Evolutionary conservation across 352 stramenopile genomes (phyloP), one percentile per base, ranked within the genome.

Genomic region (Pythium apleroticum): DNA sequence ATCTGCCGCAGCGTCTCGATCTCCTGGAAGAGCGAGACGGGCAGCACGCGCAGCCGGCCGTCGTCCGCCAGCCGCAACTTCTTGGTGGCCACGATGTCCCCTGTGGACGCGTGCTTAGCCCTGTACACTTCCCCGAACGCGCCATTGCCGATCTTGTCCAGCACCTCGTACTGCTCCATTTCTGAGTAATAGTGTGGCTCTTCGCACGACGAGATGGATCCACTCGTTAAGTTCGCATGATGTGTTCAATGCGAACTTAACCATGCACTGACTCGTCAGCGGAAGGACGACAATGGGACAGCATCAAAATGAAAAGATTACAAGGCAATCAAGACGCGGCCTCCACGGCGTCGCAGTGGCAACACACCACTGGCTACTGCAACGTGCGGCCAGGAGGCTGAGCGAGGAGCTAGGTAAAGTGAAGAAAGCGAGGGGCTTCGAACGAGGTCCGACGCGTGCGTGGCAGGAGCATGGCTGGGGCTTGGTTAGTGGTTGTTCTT

Each of bases 401-500:
- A 27, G 39, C 19, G 20, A 5, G 15, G 43, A 50, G 43, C 43
- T 50, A 50, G 43, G 43, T 50, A 50, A 50, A 50, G n/a, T 24
- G 43, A 50, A 22, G 19, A 50, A 50, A 7, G n/a, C 43, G 43
- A n/a, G 20, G 56, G 19, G 22, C 7, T 20, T 25, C 24, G 30
- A 22, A 27, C n/a, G n/a, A n/a, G n/a, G n/a, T n/a, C n/a, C n/a
- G n/a, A n/a, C n/a, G n/a, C n/a, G n/a, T n/a, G n/a, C n/a, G n/a
- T n/a, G n/a, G n/a, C n/a, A n/a, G n/a, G n/a, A n/a, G n/a, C n/a
- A n/a, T n/a, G n/a, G n/a, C n/a, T n/a, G n/a, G n/a, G n/a, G n/a
- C 7, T 39, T 5, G 54, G 39, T 72, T 88, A 95, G 75, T 95
- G 84, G 73, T 98, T 97, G 80, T 98, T 96, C 80, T 98, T 98